Conservation (phyloP, 1,284 basidiomycete genomes). For the Paramarasmius palmivorus region DNA sequence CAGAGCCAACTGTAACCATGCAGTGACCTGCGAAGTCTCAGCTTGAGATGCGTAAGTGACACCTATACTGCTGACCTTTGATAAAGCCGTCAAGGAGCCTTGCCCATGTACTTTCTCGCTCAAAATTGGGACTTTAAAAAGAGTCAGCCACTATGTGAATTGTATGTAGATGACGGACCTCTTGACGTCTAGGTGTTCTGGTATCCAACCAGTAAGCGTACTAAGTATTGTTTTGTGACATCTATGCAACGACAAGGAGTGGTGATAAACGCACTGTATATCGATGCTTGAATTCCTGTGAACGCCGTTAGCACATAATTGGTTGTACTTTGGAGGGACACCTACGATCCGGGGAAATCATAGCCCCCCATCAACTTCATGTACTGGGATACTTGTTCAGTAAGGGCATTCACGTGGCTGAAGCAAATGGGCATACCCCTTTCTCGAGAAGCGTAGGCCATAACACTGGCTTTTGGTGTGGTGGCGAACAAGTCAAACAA, state of each 20-base stretch:
- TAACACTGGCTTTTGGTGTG: conserved; percentile 31
- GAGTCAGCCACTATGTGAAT: neutral
- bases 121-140: conserved; percentile 61
- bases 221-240: conserved; percentile 37
- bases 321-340: conserved; percentile 18
- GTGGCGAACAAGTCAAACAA: conserved; percentile 56
- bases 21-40: conserved; percentile 53
- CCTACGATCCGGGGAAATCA: conserved; percentile 87
- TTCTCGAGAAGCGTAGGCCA: conserved; percentile 89
- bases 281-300: conserved; percentile 81
- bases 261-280: conserved; percentile 57
- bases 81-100: conserved; percentile 58
- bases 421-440: conserved; percentile 53
- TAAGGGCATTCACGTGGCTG: conserved; percentile 7
- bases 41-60: neutral
- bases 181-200: conserved; percentile 76
- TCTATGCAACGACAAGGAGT: neutral
- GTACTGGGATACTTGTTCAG: conserved; percentile 50
- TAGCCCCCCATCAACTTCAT: conserved; percentile 90
- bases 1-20: conserved; percentile 81
- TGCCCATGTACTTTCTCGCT: conserved; percentile 83
- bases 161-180: conserved; percentile 41
- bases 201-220: conserved; percentile 88
- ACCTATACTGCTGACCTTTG: conserved; percentile 44
- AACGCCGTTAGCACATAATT: neutral